Base-by-base conservation (phyloP, 176 grass and related monocot species). In the Musa itinerans region DNA sequence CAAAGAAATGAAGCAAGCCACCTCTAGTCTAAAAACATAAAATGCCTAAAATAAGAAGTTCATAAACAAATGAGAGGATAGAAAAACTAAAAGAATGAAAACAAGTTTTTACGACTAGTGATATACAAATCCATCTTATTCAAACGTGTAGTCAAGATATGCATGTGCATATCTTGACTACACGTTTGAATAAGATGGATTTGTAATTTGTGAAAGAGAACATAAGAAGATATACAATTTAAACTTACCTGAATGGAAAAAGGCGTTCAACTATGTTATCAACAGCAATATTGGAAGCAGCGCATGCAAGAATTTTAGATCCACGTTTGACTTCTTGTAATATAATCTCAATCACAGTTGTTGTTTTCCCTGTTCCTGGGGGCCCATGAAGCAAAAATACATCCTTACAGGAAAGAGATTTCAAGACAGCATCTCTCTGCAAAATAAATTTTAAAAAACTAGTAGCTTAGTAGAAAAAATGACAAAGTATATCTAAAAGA, bases 211-310 rank as follows among this genome's bases (percentile, higher is more conserved):
- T 13, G 10, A 11, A 26, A 8, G 9, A 24, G 65, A 64, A 15
- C 11, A 53, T 19, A 13, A 76, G 10, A 24, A 65, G 8, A 8
- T 52, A 24, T 77, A 12, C 3, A 52, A 52, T 52, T 8, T 27
- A 25, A 65, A 77, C 25, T 50, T 50, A 98, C 94, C 88, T 98
- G 65, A 87, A 98, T 83, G 78, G 81, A 55, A 87, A 88, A 69
- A 98, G 94, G 61, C 94, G 90, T 74, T 98, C 94, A 82, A 98
- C 94, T 16, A 98, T 98, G 76, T 98, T 98, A 85, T 98, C 94
- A 24, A 93, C 94, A 52, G 94, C 94, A 34, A 98, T 98, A 79
- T 98, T 98, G n/a, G 94, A 98, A 87, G 94, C 94, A 82, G 94
- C 90, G 63, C 94, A 98, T 59, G 94, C 90, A 89, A 98, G 94